Percentiles rank a stretch among this genome's conserved stretches.
These are phyloP conservation scores for Rhodotorula kratochvilovae DNA, from an alignment of 768 basidiomycete species.

Conservation along the genomic window DNA sequence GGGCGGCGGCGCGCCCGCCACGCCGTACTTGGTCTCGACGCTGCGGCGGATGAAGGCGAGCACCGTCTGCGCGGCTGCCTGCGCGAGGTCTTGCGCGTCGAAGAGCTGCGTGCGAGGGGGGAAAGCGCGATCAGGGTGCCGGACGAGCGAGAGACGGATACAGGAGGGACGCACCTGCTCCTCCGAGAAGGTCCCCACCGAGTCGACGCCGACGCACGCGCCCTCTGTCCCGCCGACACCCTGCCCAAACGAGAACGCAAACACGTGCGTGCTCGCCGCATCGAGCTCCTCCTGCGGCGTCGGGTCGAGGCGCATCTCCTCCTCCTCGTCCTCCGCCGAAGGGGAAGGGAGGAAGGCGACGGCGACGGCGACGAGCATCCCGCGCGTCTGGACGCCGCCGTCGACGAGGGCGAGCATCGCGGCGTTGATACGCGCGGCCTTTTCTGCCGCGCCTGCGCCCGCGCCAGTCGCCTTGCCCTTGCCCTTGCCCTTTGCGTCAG, in stretches of 20 bases:
- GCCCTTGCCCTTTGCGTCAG: conserved; percentile 8
- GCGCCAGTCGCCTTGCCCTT: conserved; percentile 3
- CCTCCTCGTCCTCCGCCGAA: conserved; percentile 15
- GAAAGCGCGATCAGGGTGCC: not conserved
- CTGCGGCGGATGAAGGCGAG: conserved; percentile 37
- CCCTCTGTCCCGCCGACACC: conserved; percentile 32
- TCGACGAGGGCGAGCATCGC: conserved; percentile 46
- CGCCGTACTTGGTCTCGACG: conserved; percentile 38
- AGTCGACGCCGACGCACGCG: conserved; percentile 33
- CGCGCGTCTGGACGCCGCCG: conserved; percentile 45
- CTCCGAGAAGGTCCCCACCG: conserved; percentile 15
- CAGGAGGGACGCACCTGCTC: conserved; percentile 26
- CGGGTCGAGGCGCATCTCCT: conserved; percentile 46
- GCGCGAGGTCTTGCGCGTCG: conserved; percentile 34
- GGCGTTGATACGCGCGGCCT: conserved; percentile 48
- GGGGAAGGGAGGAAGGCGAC: conserved; percentile 27
- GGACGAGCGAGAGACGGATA: not conserved
- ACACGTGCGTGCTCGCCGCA: conserved; percentile 34
- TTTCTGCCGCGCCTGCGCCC: conserved; percentile 19
- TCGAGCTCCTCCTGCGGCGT: conserved; percentile 43
- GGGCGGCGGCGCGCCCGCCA: conserved; percentile 2
- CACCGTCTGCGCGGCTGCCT: conserved; percentile 13
- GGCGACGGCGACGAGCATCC: conserved; percentile 44
- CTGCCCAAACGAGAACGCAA: conserved; percentile 38
- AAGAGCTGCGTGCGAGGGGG: conserved; percentile 21